Percentiles rank a stretch among this genome's conserved stretches.
phyloP scores from a whole-genome alignment of 23 red algal genomes.

The Pyropia haitanensis region DNA sequence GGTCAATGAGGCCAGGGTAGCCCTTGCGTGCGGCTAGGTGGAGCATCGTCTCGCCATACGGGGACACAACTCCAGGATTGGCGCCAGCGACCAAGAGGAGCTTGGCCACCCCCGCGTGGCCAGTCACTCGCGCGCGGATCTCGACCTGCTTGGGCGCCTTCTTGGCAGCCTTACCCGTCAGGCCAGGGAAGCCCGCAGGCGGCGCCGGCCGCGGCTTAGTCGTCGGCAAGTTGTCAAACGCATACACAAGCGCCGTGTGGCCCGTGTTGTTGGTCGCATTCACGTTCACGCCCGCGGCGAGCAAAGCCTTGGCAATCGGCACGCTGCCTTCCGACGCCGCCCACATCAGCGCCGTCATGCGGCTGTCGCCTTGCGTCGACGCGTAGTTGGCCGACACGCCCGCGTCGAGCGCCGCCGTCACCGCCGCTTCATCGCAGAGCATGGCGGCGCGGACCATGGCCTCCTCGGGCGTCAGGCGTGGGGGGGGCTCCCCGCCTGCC shows the following conservation, averaged over 20 bases:
- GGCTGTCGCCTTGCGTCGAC: conserved; percentile 1
- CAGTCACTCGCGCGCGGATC: conserved; percentile 12
- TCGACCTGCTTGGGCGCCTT: conserved; percentile 3
- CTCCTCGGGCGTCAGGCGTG: conserved; percentile 6
- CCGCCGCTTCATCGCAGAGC: conserved; percentile 5
- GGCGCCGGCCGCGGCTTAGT: conserved; percentile 18
- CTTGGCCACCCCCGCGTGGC: conserved; percentile 26
- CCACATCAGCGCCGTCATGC: conserved; percentile 50
- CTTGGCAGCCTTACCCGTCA: conserved; percentile 2
- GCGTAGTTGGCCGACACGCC: conserved; percentile 21
- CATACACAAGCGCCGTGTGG: conserved; percentile 19
- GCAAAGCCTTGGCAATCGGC: conserved; percentile 3
- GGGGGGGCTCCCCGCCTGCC: no score
- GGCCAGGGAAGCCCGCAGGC: conserved; percentile 32
- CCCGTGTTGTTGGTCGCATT: conserved; percentile 21
- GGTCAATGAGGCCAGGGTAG: conserved; percentile 9
- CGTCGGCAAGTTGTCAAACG: conserved; percentile 33
- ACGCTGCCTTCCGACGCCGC: conserved; percentile 30
- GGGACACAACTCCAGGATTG: conserved; percentile 5
- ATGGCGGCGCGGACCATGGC: conserved; percentile 19
- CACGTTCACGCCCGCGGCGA: conserved; percentile 21
- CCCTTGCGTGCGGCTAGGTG: conserved; percentile 43
- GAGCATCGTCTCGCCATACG: conserved; percentile 17
- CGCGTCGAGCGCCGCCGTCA: conserved; percentile 2
- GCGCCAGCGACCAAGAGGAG: conserved; percentile 16